Conservation (phyloP, 352 stramenopile genomes). For the Globisporangium cederbergense region DNA sequence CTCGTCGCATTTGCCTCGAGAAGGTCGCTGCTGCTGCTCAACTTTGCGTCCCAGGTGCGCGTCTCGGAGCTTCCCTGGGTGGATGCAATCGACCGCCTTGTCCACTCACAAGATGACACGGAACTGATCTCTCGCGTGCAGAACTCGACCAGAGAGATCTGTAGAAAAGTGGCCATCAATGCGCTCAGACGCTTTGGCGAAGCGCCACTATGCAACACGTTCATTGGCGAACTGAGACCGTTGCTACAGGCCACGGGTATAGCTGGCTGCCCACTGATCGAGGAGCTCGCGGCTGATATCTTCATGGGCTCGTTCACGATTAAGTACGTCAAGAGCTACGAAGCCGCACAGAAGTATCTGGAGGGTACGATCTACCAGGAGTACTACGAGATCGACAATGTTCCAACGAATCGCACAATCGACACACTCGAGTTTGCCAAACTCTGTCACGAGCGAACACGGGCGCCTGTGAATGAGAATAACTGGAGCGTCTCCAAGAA, state of each 20-base stretch:
- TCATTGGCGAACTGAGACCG: slow-evolving; percentile 12
- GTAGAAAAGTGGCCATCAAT: background rate
- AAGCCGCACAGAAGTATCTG: slow-evolving; percentile 8
- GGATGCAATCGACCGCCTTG: slow-evolving; percentile 2
- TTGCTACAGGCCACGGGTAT: slow-evolving; percentile 4
- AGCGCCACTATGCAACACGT: slow-evolving; percentile 10
- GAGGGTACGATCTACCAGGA: slow-evolving; percentile 16
- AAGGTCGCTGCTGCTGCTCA: slow-evolving; percentile 20
- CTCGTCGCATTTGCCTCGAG: slow-evolving; percentile 17
- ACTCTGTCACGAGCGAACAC: background rate
- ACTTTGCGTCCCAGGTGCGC: slow-evolving; percentile 18
- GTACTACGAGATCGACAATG: slow-evolving; percentile 15
- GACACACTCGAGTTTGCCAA: background rate
- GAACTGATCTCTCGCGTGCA: background rate
- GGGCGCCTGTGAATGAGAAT: background rate
- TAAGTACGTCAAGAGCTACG: slow-evolving; percentile 17
- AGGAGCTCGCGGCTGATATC: slow-evolving; percentile 23
- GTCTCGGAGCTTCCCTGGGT: slow-evolving; percentile 19
- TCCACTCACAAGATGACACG: background rate
- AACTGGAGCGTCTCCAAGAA: slow-evolving; percentile 12
- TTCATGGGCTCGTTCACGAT: slow-evolving; percentile 18
- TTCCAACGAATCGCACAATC: background rate
- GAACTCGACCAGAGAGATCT: background rate
- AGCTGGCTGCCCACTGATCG: slow-evolving; percentile 9
- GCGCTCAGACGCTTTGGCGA: slow-evolving; percentile 7